These are phyloP conservation scores for Diaporthe sp. DNA, from an alignment of 2,329 filamentous ascomycete genomes.

Conservation along the genomic window DNA sequence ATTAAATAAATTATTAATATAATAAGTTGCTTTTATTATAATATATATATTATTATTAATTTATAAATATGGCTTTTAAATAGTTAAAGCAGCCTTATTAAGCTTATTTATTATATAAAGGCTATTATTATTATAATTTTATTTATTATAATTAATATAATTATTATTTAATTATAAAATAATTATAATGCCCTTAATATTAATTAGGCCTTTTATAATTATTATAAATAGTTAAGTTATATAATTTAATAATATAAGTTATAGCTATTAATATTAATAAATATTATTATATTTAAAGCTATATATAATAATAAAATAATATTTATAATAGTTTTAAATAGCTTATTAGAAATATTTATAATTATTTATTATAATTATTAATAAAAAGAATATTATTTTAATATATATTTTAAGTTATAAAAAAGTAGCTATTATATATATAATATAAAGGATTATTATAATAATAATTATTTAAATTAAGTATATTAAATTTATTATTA, in stretches of 20 bases:
- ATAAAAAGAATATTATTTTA: neutral
- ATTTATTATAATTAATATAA: neutral
- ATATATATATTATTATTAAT: neutral
- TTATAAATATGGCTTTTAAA: neutral
- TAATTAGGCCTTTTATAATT: neutral
- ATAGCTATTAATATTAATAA: neutral
- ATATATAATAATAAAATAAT: neutral
- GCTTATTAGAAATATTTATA: no score
- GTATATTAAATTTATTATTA: neutral
- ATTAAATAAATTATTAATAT: neutral
- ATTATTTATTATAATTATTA: neutral
- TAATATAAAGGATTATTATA: neutral
- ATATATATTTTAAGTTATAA: neutral
- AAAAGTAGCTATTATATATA: neutral
- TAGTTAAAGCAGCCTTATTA: neutral
- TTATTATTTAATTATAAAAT: neutral
- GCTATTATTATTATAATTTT: no score
- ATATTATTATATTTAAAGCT: neutral
- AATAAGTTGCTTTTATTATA: neutral
- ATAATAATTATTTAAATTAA: neutral
- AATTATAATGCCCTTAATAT: neutral
- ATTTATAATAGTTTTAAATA: neutral
- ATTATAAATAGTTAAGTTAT: neutral
- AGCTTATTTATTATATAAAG: neutral
- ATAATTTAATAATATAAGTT: neutral